Conservation (phyloP, 352 stramenopile genomes). For the Globisporangium yorkense region DNA sequence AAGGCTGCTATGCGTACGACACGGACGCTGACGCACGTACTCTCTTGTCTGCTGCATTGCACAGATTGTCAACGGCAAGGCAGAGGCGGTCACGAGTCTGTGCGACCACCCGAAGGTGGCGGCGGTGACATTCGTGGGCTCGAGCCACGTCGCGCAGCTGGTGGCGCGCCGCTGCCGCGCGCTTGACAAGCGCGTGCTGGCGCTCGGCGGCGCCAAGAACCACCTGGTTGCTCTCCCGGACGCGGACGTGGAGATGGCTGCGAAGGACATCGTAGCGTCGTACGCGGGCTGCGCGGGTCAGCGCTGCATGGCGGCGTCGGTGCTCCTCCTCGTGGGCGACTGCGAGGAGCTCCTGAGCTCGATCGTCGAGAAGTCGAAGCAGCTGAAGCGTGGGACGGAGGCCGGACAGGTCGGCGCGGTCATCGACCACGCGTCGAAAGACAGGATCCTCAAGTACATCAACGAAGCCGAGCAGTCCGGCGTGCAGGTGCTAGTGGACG, state of each 20-base stretch:
- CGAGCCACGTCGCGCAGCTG: constrained; percentile 89
- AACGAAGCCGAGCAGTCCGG: constrained; percentile 80
- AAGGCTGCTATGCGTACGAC: too few species aligned
- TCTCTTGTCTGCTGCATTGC: too few species aligned
- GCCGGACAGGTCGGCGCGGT: constrained; percentile 93
- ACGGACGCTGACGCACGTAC: too few species aligned
- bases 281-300: constrained; percentile 96
- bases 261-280: constrained; percentile 93
- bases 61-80: constrained; percentile 92
- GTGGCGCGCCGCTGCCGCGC: constrained; percentile 88
- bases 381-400: constrained; percentile 85
- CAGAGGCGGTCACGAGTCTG: constrained; percentile 86
- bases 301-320: constrained; percentile 95
- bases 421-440: constrained; percentile 89
- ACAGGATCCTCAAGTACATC: constrained; percentile 94
- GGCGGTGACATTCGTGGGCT: constrained; percentile 95
- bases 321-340: constrained; percentile 90
- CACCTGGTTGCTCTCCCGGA: constrained; percentile 95
- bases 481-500: constrained; percentile 91
- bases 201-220: constrained; percentile 97
- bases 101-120: constrained; percentile 89
- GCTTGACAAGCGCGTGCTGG: constrained; percentile 93
- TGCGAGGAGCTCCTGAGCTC: constrained; percentile 70
- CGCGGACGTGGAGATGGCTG: constrained; percentile 88
- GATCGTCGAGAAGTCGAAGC: constrained; percentile 84